phyloP scores from a whole-genome alignment of 1,284 basidiomycete genomes.

The Exsudoporus floridanus region DNA sequence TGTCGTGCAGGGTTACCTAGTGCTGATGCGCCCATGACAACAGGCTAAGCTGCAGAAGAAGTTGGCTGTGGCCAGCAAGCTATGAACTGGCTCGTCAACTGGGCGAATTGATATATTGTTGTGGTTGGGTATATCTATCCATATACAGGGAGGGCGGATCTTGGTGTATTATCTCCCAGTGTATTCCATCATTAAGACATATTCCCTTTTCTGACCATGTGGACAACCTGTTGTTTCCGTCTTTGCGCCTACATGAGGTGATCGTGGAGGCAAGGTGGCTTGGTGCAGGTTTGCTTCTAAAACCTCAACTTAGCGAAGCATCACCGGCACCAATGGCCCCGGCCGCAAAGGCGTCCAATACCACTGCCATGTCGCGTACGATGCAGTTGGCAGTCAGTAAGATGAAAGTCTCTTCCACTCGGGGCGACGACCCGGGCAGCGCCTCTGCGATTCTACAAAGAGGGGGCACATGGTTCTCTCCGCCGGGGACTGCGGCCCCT shows the following conservation, averaged over 20 bases:
- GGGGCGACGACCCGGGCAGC: neutral
- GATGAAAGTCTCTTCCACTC: neutral
- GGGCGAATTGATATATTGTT: conserved; percentile 13
- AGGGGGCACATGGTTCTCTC: conserved; percentile 12
- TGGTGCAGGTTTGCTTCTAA: neutral
- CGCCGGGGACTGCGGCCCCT: conserved; percentile 25
- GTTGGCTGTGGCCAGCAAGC: conserved; percentile 33
- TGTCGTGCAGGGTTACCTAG: neutral
- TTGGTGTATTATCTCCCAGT: conserved; percentile 20
- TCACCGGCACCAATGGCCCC: neutral
- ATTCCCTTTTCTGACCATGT: neutral
- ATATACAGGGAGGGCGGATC: conserved; percentile 20
- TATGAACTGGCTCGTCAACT: conserved; percentile 14
- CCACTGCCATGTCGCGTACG: conserved; percentile 26
- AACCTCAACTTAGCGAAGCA: conserved; percentile 18
- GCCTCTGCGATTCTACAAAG: conserved; percentile 6
- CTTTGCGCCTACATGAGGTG: neutral
- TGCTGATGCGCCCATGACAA: conserved; percentile 17
- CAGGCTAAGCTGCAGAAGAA: conserved; percentile 61
- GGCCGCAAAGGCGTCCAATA: neutral
- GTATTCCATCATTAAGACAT: conserved; percentile 15
- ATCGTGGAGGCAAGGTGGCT: conserved; percentile 8
- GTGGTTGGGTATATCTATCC: conserved; percentile 12
- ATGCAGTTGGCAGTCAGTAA: conserved; percentile 31
- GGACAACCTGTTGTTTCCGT: neutral